Evolutionary conservation across 139 green algal species (phyloP).

Genomic region (Penium margaritaceum): DNA sequence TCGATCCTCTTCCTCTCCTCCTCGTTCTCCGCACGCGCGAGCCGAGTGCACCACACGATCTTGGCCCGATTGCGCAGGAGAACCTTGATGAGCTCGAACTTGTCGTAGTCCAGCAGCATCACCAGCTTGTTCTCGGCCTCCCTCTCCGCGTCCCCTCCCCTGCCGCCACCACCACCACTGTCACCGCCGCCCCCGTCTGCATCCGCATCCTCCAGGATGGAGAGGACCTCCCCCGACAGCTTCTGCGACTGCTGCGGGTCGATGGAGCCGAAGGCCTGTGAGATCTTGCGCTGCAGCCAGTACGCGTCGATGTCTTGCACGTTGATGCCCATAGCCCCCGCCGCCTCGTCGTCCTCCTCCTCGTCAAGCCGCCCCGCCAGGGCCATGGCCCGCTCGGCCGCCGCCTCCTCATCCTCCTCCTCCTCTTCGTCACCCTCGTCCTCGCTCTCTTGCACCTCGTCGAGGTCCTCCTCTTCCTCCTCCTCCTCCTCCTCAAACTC

Average conservation of each 20-base stretch:
- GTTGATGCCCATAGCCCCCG: constrained; percentile 47
- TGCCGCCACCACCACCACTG: constrained; percentile 49
- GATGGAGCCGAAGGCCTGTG: constrained; percentile 56
- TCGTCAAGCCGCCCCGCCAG: constrained; percentile 36
- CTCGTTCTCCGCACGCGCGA: constrained; percentile 72
- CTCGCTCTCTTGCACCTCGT: constrained; percentile 56
- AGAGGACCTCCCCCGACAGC: constrained; percentile 66
- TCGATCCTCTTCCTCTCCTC: constrained; percentile 67
- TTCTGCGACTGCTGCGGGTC: constrained; percentile 67
- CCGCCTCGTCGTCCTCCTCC: constrained; percentile 36
- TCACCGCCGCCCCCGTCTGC: constrained; percentile 32
- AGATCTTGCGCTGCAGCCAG: constrained; percentile 90
- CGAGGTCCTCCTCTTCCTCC: constrained; percentile 59
- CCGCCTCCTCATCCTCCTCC: constrained; percentile 51
- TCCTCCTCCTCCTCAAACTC: constrained; percentile 81
- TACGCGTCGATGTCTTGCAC: constrained; percentile 91
- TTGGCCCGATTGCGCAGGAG: constrained; percentile 76
- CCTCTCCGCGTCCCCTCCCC: constrained; percentile 58
- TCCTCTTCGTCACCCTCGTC: too few species aligned
- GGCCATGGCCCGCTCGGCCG: constrained; percentile 23
- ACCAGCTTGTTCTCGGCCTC: constrained; percentile 86
- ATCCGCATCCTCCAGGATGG: constrained; percentile 44
- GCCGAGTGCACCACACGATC: constrained; percentile 89
- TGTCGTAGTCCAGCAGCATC: constrained; percentile 80
- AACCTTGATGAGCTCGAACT: constrained; percentile 94